These are phyloP conservation scores for Candida jianshihensis DNA, from an alignment of 805 yeast genomes.

Conservation along the genomic window DNA sequence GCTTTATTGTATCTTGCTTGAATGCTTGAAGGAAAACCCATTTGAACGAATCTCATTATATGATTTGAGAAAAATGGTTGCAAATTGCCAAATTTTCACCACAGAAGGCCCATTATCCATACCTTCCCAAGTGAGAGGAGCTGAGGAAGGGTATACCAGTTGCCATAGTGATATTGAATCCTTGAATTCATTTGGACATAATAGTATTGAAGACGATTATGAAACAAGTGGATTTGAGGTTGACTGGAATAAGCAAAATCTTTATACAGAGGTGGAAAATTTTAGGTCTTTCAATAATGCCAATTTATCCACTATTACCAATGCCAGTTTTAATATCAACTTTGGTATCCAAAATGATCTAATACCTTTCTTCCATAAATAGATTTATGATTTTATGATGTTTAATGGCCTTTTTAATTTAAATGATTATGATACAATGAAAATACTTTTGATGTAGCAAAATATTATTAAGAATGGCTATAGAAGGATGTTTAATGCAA, in stretches of 20 bases:
- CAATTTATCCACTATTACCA: conserved; percentile 5
- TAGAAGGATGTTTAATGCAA: not conserved
- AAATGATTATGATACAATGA: too few relatives aligned
- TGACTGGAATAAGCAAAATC: not conserved
- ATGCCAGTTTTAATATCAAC: conserved; percentile 15
- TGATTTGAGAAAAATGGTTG: conserved; percentile 15
- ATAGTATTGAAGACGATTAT: not conserved
- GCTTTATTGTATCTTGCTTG: conserved; percentile 43
- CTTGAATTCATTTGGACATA: conserved; percentile 1
- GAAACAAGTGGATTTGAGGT: not conserved
- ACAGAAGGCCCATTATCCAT: conserved; percentile 16
- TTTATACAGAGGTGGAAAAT: not conserved
- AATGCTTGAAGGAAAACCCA: conserved; percentile 27
- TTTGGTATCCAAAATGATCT: not conserved
- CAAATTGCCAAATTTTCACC: conserved; percentile 15
- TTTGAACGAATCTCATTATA: conserved; percentile 23
- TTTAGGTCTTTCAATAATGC: not conserved
- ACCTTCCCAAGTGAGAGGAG: too few relatives aligned
- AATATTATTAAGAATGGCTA: not conserved
- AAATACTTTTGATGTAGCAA: too few relatives aligned
- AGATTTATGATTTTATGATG: too few relatives aligned
- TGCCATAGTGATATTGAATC: conserved; percentile 2
- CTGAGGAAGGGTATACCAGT: too few relatives aligned
- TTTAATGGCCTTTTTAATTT: too few relatives aligned
- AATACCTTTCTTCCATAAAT: not conserved